Evolutionary conservation across 2,329 filamentous ascomycete species (phyloP), one percentile per base, ranked within the genome.

Genomic region (Exophiala phaeomuriformis): DNA sequence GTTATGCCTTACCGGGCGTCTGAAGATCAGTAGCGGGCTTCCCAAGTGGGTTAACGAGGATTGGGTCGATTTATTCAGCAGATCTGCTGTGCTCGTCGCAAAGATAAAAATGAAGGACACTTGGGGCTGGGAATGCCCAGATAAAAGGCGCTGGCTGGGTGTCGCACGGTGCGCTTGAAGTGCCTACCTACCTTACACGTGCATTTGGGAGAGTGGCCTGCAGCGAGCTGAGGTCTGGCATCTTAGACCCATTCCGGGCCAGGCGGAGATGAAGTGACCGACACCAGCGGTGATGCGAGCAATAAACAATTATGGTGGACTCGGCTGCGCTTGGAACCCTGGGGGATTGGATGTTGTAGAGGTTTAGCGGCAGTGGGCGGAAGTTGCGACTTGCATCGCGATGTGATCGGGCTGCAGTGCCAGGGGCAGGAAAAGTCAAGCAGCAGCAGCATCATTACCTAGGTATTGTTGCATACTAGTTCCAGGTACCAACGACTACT

Each of bases 211-310:
- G 19, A 19, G 19, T 19, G 19, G 10, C 36, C 7, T 39, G 36
- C 36, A 39, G 36, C 19, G 19, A 19, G 19, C 19, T 19, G 19
- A 19, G 19, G 19, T 19, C 19, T 19, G 19, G 39, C 39, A 41
- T 28, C 39, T 41, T 28, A 1, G 39, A 9, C 19, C 3, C 12
- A 41, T 28, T 10, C 3, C 5, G 47, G 32, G 12, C 39, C 7
- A 33, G 32, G 12, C 47, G 47, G 51, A 50, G 47, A 54, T 46
- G 42, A 47, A 35, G 30, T 33, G 48, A 28, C 47, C 47, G 47
- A 55, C 51, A 47, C 29, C 50, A 30, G 51, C 19, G 39, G 30
- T 12, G 3, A 33, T 19, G n/a, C 5, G 19, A 37, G 35, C 10
- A 41, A 27, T 27, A 41, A 41, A 27, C 39, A 28, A 19, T 19